Conservation (phyloP, 2,329 filamentous ascomycete genomes). For the Cladosporium sp. region DNA sequence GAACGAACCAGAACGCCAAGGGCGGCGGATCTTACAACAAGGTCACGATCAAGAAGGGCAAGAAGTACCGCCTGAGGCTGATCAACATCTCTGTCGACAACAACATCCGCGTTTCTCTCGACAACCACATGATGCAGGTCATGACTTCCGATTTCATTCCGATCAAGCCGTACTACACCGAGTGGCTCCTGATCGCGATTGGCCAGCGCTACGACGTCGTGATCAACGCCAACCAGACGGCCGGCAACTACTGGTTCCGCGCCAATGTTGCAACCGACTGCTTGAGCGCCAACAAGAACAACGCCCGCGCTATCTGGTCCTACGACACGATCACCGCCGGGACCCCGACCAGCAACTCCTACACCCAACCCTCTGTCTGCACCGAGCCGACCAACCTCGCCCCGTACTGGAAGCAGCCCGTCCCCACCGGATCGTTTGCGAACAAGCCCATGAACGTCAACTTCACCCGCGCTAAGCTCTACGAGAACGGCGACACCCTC, state of each 20-base stretch:
- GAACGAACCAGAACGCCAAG: slow-evolving; percentile 33
- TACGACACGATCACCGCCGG: slow-evolving; percentile 17
- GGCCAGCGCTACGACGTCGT: slow-evolving; percentile 39
- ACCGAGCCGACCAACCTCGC: slow-evolving; percentile 23
- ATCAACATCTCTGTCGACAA: slow-evolving; percentile 43
- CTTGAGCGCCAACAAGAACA: slow-evolving; percentile 26
- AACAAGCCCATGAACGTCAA: slow-evolving; percentile 19
- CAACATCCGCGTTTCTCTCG: slow-evolving; percentile 36
- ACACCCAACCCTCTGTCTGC: slow-evolving; percentile 18
- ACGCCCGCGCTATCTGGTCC: slow-evolving; percentile 29
- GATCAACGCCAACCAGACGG: slow-evolving; percentile 31
- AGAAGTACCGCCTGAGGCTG: slow-evolving; percentile 39
- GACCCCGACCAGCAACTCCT: slow-evolving; percentile 4
- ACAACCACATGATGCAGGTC: slow-evolving; percentile 31
- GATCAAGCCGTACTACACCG: slow-evolving; percentile 26
- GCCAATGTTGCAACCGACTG: slow-evolving; percentile 28
- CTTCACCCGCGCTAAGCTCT: slow-evolving; percentile 21
- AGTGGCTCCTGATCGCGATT: slow-evolving; percentile 31
- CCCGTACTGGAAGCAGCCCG: slow-evolving; percentile 24
- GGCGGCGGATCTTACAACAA: slow-evolving; percentile 24
- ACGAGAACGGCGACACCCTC: slow-evolving; percentile 25
- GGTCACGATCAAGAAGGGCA: slow-evolving; percentile 32
- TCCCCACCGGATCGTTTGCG: slow-evolving; percentile 30
- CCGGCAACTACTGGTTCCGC: slow-evolving; percentile 33
- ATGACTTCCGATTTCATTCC: slow-evolving; percentile 35